A percentile compares a stretch with the other conserved stretches of the same genome.
These are phyloP conservation scores for Colletotrichum sp. DNA, from an alignment of 2,329 filamentous ascomycete species.

Conservation along the genomic window DNA sequence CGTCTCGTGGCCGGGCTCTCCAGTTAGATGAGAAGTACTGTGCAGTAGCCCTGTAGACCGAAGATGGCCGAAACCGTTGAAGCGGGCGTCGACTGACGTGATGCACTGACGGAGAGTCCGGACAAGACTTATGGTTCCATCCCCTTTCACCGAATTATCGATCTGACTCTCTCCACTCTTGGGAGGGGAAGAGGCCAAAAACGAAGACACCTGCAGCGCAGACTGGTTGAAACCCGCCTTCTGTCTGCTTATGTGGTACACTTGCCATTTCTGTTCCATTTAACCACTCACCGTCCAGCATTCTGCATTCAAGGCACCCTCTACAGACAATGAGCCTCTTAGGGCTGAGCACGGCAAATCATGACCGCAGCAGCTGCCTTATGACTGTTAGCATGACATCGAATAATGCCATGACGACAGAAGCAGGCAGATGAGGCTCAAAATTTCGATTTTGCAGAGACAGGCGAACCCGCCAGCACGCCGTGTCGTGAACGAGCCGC, in stretches of 20 bases:
- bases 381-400: neutral
- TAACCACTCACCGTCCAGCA: neutral
- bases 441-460: neutral
- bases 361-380: conserved; percentile 18
- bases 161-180: neutral
- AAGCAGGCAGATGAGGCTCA: neutral
- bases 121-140: neutral
- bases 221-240: neutral
- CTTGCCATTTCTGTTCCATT: neutral
- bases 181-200: neutral
- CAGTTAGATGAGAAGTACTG: neutral
- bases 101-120: neutral
- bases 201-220: neutral
- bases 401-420: neutral
- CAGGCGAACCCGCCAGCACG: neutral
- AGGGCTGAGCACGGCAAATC: neutral
- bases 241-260: neutral
- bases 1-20: neutral
- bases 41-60: neutral
- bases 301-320: neutral
- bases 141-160: neutral
- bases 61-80: neutral
- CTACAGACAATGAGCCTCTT: conserved; percentile 2
- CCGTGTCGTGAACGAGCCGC: neutral
- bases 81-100: conserved; percentile 2